These are phyloP conservation scores for Fagus crenata DNA, from an alignment of 306 rosid genomes.

Conservation along the genomic window DNA sequence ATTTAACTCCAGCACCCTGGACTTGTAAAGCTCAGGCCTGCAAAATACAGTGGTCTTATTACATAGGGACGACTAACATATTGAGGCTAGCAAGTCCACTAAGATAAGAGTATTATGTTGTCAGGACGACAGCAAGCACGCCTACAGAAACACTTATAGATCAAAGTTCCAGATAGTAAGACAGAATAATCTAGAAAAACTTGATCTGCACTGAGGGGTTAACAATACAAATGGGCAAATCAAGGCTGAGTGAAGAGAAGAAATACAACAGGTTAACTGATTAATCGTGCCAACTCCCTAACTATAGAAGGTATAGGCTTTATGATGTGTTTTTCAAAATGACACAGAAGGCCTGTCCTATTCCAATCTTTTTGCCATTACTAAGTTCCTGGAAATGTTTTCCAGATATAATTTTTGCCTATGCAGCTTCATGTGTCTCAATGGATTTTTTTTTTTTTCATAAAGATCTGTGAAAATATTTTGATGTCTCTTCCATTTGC, in stretches of 20 bases:
- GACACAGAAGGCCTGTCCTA: not conserved
- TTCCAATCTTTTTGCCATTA: not conserved
- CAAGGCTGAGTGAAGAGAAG: not conserved
- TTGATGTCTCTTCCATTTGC: not conserved
- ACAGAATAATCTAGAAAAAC: not conserved
- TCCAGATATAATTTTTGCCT: not conserved
- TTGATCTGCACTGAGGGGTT: not conserved
- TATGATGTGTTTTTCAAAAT: not conserved
- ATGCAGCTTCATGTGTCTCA: too few species aligned
- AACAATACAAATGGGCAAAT: not conserved
- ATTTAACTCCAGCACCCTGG: conserved; percentile 91
- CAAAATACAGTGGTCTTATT: conserved; percentile 9
- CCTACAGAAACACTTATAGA: not conserved
- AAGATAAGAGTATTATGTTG: not conserved
- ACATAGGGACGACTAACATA: not conserved
- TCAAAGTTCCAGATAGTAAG: not conserved
- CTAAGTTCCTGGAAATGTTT: not conserved
- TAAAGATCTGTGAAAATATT: not conserved
- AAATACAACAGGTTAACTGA: not conserved
- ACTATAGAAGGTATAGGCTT: not conserved
- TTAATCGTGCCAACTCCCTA: conserved; percentile 3
- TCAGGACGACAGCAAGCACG: not conserved
- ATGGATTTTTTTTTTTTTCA: too few species aligned
- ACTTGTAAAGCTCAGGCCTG: conserved; percentile 86
- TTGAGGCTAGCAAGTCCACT: not conserved